Evolutionary conservation across 768 basidiomycete genomes (phyloP).

Genomic region (Tricholoma saponaceum): DNA sequence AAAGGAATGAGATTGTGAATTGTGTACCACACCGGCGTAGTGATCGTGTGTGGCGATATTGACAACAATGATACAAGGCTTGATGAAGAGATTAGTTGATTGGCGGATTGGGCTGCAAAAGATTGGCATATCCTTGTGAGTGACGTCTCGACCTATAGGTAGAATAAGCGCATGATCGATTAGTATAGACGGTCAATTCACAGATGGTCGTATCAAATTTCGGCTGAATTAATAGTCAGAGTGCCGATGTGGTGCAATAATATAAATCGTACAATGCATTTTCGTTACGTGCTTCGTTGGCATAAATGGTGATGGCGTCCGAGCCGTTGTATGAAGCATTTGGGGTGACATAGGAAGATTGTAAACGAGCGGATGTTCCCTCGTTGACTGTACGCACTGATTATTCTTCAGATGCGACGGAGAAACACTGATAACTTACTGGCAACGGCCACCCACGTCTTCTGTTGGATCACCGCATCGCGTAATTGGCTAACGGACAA

Average conservation of each 20-base stretch:
- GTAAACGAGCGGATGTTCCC: slow-evolving; percentile 33
- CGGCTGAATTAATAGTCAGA: slow-evolving; percentile 16
- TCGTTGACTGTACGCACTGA: slow-evolving; percentile 29
- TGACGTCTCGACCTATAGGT: slow-evolving; percentile 25
- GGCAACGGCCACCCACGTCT: slow-evolving; percentile 50
- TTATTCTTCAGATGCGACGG: background rate
- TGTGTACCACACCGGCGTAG: slow-evolving; percentile 43
- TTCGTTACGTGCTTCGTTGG: slow-evolving; percentile 36
- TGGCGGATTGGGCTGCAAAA: slow-evolving; percentile 22
- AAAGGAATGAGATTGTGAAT: slow-evolving; percentile 55
- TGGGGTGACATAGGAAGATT: slow-evolving; percentile 30
- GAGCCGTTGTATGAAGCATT: slow-evolving; percentile 46
- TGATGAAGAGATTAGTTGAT: slow-evolving; percentile 13
- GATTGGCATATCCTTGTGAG: slow-evolving; percentile 28
- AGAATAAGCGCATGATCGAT: background rate
- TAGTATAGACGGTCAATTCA: slow-evolving; percentile 8
- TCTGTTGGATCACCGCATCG: slow-evolving; percentile 42
- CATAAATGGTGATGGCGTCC: slow-evolving; percentile 44
- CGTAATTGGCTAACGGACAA: slow-evolving; percentile 48
- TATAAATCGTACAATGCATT: background rate
- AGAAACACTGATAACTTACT: slow-evolving; percentile 26
- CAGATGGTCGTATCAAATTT: slow-evolving; percentile 26
- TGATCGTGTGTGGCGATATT: slow-evolving; percentile 47
- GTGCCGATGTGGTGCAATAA: background rate
- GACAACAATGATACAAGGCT: slow-evolving; percentile 31